These are phyloP conservation scores for Alternaria gansuensis DNA, from an alignment of 2,329 filamentous ascomycete genomes.

Conservation along the genomic window DNA sequence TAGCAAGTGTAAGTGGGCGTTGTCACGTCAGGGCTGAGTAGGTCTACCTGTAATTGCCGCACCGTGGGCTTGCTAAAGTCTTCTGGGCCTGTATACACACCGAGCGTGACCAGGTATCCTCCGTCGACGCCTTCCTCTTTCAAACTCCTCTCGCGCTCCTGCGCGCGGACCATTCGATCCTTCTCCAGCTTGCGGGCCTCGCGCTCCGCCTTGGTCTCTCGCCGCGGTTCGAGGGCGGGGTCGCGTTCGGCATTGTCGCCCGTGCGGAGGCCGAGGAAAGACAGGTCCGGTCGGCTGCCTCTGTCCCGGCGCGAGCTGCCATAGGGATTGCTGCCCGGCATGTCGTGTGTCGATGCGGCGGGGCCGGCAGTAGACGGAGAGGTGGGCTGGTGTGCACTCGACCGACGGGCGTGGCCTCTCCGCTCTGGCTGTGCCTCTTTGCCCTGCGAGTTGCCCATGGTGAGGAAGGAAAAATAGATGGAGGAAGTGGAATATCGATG, in stretches of 20 bases:
- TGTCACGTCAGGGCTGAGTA: not conserved
- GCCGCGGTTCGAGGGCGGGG: conserved; percentile 65
- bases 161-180: conserved; percentile 76
- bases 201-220: conserved; percentile 90
- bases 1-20: conserved; percentile 54
- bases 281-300: conserved; percentile 66
- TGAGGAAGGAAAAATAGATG: conserved; percentile 18
- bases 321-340: conserved; percentile 52
- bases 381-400: conserved; percentile 45
- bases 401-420: conserved; percentile 47
- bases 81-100: conserved; percentile 89
- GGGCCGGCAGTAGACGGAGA: conserved; percentile 43
- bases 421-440: conserved; percentile 56
- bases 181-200: conserved; percentile 86
- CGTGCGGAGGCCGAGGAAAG: conserved; percentile 66
- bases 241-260: conserved; percentile 61
- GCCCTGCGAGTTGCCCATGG: conserved; percentile 60
- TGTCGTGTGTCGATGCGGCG: conserved; percentile 38
- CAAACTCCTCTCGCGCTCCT: conserved; percentile 90
- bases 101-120: conserved; percentile 91
- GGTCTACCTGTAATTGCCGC: conserved; percentile 83
- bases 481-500: conserved; percentile 18
- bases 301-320: conserved; percentile 58
- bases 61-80: conserved; percentile 92
- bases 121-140: conserved; percentile 93